Evolutionary conservation across 1,139 yeast species (phyloP), one percentile per base, ranked within the genome.

Genomic region (Pneumocystis canis): DNA sequence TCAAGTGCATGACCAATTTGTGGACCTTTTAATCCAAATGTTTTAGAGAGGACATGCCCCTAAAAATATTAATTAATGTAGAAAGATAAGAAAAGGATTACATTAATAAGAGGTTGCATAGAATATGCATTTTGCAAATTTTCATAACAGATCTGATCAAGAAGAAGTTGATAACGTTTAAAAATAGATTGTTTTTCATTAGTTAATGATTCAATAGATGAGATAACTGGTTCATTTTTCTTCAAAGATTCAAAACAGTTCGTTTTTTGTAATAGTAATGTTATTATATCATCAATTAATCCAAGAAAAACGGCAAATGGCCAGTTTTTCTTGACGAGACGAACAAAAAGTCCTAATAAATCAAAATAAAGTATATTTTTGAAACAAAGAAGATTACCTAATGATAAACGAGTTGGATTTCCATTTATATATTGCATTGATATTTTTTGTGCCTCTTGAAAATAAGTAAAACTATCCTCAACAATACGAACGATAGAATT

Each of bases 331-430:
- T 82, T 84, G 68, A 80, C 83, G 11, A 76, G 74, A 63, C 85
- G 78, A 61, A 89, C 75, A 63, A 80, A 77, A 30, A 78, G 68
- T 0, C 96, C 96, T 25, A 87, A 5, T 80, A 81, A 0, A 86
- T 80, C 67, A 96, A 78, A 4, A 65, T 25, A 6, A 35, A 59
- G 2, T 20, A 58, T 31, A n/a, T 58, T 7, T 28, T 35, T 7
- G 11, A 25, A 39, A 25, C 5, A 37, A 25, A 30, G n/a, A 30
- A 5, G 9, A n/a, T 16, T 37, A 20, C 35, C 32, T 33, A 30
- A 31, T 9, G 59, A 40, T 25, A 28, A 18, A n/a, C 62, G 35
- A 30, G 37, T 61, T 25, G 6, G 18, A 7, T 4, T 37, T 18
- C 41, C 41, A 20, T 40, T 39, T 14, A 33, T 37, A 28, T 33